phyloP scores from a whole-genome alignment of 768 basidiomycete genomes.

The Boletus tomentosulus region DNA sequence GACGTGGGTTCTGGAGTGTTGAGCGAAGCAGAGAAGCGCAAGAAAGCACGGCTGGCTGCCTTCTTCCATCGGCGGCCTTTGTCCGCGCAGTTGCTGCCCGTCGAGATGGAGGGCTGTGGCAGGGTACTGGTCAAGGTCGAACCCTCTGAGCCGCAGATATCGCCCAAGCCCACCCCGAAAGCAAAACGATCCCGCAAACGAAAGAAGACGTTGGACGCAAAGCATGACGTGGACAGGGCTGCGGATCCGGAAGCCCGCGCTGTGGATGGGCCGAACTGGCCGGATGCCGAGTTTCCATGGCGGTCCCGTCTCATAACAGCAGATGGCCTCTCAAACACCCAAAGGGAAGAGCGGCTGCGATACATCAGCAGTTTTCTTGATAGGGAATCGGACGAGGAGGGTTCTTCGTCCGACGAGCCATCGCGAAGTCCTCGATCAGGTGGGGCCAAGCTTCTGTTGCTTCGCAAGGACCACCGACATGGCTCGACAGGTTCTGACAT shows the following conservation, averaged over 20 bases:
- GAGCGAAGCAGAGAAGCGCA: constrained; percentile 61
- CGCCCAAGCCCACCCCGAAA: constrained; percentile 30
- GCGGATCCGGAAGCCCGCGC: constrained; percentile 29
- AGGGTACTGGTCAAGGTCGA: constrained; percentile 63
- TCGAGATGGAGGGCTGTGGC: constrained; percentile 65
- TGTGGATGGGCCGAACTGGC: constrained; percentile 65
- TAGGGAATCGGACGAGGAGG: constrained; percentile 60
- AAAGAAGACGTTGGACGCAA: constrained; percentile 39
- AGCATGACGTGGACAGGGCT: constrained; percentile 11
- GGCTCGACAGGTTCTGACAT: constrained; percentile 32
- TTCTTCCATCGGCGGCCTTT: constrained; percentile 47
- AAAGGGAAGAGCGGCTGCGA: constrained; percentile 56
- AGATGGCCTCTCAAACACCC: constrained; percentile 45
- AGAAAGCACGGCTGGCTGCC: constrained; percentile 64
- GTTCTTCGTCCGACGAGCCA: constrained; percentile 12
- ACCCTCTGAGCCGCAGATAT: constrained; percentile 33
- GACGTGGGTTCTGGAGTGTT: constrained; percentile 1
- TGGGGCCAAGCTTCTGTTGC: constrained; percentile 51
- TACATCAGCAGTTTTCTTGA: constrained; percentile 72
- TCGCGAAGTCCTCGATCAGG: constrained; percentile 30
- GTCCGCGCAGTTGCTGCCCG: constrained; percentile 48
- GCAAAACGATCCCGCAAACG: constrained; percentile 48
- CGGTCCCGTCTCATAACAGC: constrained; percentile 55
- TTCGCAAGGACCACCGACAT: constrained; percentile 30
- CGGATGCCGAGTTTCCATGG: constrained; percentile 79